Conservation (phyloP, 345 rosid genomes). For the Citrus trifoliata region DNA sequence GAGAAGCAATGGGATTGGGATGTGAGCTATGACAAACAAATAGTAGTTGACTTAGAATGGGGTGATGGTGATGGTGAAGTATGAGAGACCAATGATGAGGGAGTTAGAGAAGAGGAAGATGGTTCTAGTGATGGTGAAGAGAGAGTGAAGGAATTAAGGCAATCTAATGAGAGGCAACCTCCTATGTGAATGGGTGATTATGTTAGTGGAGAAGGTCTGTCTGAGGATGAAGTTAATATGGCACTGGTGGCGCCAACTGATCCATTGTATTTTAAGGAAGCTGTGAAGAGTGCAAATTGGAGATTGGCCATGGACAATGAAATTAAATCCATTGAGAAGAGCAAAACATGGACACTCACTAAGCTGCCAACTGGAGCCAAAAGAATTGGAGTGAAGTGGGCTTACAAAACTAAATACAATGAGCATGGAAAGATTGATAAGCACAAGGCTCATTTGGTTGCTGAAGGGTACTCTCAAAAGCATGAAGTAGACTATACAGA, state of each 20-base stretch:
- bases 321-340: not conserved
- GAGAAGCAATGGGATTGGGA: not conserved
- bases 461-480: no score
- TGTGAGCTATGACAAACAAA: not conserved
- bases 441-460: no score
- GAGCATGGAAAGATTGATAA: not conserved
- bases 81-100: no score
- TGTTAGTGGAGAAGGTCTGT: not conserved
- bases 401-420: not conserved
- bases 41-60: accelerated
- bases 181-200: not conserved
- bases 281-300: not conserved
- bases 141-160: no score
- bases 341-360: not conserved
- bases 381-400: not conserved
- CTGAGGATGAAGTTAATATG: not conserved
- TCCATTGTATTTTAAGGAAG: not conserved
- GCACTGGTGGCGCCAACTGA: accelerated
- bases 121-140: no score
- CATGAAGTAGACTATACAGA: no score
- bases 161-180: no score
- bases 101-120: no score
- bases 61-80: no score
- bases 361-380: not conserved
- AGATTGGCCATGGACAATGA: not conserved